A percentile compares a stretch with the other conserved stretches of the same genome.
phyloP scores from a whole-genome alignment of 176 grass and related monocot genomes.

The Phoenix roebelenii region DNA sequence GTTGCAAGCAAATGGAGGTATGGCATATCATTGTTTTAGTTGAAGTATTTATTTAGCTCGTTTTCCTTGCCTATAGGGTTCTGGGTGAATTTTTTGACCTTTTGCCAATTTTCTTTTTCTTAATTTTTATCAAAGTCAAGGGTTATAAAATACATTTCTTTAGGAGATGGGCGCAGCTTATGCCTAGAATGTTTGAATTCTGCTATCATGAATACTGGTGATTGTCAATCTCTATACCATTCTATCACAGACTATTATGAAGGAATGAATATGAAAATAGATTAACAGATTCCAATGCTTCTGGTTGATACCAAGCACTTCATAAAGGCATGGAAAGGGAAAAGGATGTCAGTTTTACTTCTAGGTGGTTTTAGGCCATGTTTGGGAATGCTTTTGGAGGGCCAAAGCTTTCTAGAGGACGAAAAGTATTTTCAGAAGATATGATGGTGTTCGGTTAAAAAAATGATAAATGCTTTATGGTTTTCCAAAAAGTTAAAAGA shows the following conservation, averaged over 20 bases:
- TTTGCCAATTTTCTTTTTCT: slow-evolving; percentile 3
- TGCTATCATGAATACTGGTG: slow-evolving; percentile 81
- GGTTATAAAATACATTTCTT: slow-evolving; percentile 54
- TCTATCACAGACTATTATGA: slow-evolving; percentile 90
- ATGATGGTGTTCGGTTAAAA: no score
- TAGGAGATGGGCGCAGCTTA: slow-evolving; percentile 78
- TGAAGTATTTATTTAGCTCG: no score
- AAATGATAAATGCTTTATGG: no score
- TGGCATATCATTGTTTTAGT: neutral
- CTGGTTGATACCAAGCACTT: slow-evolving; percentile 89
- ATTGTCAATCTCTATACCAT: slow-evolving; percentile 82
- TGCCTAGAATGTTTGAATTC: slow-evolving; percentile 82
- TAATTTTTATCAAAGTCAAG: slow-evolving; percentile 41
- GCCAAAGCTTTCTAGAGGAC: no score
- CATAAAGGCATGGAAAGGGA: slow-evolving; percentile 97
- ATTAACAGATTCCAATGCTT: slow-evolving; percentile 96
- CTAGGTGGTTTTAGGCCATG: neutral
- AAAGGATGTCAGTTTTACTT: slow-evolving; percentile 42
- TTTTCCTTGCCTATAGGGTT: no score
- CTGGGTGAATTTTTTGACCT: no score
- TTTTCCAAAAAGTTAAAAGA: no score
- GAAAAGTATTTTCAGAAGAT: no score
- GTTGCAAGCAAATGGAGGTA: slow-evolving; percentile 94
- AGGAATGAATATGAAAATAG: slow-evolving; percentile 90
- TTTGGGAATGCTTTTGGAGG: no score